Conservation (phyloP, 371 early-diverging fungal genomes). For the Mortierella sp. region DNA sequence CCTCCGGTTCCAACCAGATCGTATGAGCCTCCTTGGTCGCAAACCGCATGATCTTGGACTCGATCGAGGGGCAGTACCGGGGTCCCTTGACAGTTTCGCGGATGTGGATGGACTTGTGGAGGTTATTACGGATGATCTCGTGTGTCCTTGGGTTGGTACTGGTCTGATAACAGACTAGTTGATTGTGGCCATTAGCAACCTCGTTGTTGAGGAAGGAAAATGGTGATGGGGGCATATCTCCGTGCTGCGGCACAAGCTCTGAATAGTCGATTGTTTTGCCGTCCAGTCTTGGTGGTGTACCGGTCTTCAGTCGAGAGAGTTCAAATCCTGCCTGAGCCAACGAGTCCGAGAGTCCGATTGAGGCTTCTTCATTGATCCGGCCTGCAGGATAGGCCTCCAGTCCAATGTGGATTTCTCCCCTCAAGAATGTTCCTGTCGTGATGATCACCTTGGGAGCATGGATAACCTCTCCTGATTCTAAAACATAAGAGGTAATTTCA, state of each 20-base stretch:
- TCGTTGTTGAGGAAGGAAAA: constrained; percentile 78
- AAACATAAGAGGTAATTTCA: neutral
- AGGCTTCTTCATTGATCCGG: constrained; percentile 81
- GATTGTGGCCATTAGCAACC: constrained; percentile 57
- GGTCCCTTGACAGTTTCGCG: constrained; percentile 88
- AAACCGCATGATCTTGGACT: constrained; percentile 85
- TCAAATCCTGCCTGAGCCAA: constrained; percentile 80
- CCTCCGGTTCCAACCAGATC: constrained; percentile 90
- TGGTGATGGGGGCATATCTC: constrained; percentile 81
- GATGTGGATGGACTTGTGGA: constrained; percentile 85
- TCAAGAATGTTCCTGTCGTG: constrained; percentile 89
- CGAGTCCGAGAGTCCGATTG: constrained; percentile 81
- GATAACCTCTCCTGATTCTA: constrained; percentile 76
- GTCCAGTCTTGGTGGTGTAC: constrained; percentile 86
- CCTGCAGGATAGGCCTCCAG: constrained; percentile 83
- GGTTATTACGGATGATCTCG: constrained; percentile 74
- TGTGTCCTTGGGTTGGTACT: constrained; percentile 78
- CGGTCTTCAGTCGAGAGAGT: constrained; percentile 84
- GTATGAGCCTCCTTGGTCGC: constrained; percentile 72
- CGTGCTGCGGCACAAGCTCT: constrained; percentile 71
- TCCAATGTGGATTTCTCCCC: constrained; percentile 81
- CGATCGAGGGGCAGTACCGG: constrained; percentile 89
- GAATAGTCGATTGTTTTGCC: constrained; percentile 81
- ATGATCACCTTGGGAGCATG: constrained; percentile 80
- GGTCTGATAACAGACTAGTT: constrained; percentile 84